phyloP scores from a whole-genome alignment of 2,329 filamentous ascomycete genomes.

The Epichloe brachyelytri region DNA sequence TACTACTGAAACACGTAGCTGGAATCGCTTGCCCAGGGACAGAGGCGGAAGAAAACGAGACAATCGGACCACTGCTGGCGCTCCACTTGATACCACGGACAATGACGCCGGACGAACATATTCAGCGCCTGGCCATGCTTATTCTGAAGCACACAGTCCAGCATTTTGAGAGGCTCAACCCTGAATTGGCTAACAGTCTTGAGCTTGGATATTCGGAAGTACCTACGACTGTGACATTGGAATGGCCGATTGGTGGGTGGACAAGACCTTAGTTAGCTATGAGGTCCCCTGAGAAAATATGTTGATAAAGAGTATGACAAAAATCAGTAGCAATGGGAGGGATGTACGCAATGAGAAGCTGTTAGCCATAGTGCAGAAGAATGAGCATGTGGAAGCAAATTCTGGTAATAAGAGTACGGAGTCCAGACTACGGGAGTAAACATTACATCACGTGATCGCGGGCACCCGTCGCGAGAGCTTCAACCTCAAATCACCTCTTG shows the following conservation, averaged over 20 bases:
- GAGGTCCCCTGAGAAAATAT: no score
- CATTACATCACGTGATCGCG: constrained; percentile 2
- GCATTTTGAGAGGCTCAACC: neutral
- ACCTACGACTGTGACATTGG: no score
- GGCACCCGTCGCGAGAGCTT: constrained; percentile 1
- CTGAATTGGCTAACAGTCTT: neutral
- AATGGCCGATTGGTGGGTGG: no score
- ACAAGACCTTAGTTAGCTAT: no score
- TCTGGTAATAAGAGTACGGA: no score
- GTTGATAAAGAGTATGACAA: no score
- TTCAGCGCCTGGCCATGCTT: neutral
- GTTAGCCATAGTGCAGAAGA: neutral
- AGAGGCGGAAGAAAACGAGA: neutral
- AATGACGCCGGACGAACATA: neutral
- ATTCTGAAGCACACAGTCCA: neutral
- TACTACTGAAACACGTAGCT: neutral
- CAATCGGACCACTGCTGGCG: neutral
- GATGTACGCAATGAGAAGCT: no score
- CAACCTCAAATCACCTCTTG: neutral
- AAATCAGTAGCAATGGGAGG: no score
- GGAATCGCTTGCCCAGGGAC: neutral
- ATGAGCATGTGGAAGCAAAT: neutral
- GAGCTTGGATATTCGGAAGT: neutral
- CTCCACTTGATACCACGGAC: neutral
- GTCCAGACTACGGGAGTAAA: no score